Base-by-base conservation (phyloP, 2,329 filamentous ascomycete genomes). In the Diaporthe sp. region DNA sequence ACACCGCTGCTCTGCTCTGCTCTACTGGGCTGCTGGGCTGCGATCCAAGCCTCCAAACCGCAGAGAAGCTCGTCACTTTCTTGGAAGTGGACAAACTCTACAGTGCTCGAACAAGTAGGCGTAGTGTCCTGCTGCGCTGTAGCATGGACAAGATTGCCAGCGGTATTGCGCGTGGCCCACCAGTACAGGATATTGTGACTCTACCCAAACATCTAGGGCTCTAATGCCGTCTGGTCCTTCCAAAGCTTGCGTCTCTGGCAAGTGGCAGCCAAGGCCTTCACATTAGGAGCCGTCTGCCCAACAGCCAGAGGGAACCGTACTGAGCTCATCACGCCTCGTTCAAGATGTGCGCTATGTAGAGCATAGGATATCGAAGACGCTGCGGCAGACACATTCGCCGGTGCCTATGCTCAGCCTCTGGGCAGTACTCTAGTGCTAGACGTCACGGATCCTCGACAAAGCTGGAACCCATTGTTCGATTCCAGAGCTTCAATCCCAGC, bases 1-100 rank as follows among this genome's bases (percentile, higher is more conserved):
- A 67, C 64, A 67, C 64, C 64, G 61, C 61, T 67, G 45, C 61
- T 33, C 45, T 50, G 4, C 61, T 8, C 45, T 50, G 28, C 61
- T n/a, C n/a, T n/a, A n/a, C n/a, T n/a, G n/a, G n/a, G 2, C 42
- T 22, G 25, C 60, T 50, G 28, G 25, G 40, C 42, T 66, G 61
- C 40, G 15, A 35, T 66, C 42, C 61, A 47, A 50, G 61, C 61
- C 61, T 50, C 40, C 35, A 47, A 30, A 25, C 28, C 4, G 25
- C 60, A 64, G 60, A 30, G 17, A n/a, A 22, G 25, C 15, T 67
- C 45, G n/a, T 67, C 42, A 33, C 28, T 35, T 2, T 33, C 6
- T 19, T n/a, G 61, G 61, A 52, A 67, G 61, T 67, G 38, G 45
- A 67, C 45, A 67, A 50, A 38, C 42, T 1, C n/a, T 25, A 22